Percentiles rank a stretch among this genome's conserved stretches.
Conservation (phyloP, 805 yeast species). For the Saturnispora dispora region DNA sequence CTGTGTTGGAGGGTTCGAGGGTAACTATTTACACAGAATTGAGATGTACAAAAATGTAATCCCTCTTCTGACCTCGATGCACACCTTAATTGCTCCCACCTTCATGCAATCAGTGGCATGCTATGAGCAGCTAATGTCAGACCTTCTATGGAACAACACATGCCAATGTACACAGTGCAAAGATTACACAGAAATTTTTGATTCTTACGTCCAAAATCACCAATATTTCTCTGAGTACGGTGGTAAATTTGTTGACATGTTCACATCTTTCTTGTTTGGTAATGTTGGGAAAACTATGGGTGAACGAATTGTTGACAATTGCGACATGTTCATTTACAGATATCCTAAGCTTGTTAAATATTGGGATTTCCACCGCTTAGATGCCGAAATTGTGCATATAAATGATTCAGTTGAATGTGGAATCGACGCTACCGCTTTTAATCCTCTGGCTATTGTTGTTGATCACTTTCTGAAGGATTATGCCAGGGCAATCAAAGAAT, state of each 20-base stretch:
- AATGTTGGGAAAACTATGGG: constrained; percentile 38
- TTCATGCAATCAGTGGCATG: constrained; percentile 52
- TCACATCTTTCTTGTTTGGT: constrained; percentile 48
- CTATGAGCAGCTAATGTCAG: constrained; percentile 64
- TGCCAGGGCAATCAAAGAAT: constrained; percentile 16
- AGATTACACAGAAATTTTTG: constrained; percentile 40
- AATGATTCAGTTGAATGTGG: constrained; percentile 28
- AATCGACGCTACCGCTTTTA: constrained; percentile 36
- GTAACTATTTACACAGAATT: constrained; percentile 56
- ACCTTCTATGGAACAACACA: constrained; percentile 62
- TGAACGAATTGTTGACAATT: constrained; percentile 22
- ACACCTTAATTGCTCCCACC: constrained; percentile 47
- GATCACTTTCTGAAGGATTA: constrained; percentile 41
- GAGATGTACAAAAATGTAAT: constrained; percentile 39
- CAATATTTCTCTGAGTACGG: constrained; percentile 42
- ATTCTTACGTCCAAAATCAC: constrained; percentile 55
- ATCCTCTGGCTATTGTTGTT: constrained; percentile 31
- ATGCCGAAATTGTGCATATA: constrained; percentile 32
- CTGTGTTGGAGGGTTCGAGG: constrained; percentile 60
- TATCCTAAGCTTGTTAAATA: constrained; percentile 26
- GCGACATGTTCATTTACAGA: constrained; percentile 20
- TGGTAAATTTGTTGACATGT: constrained; percentile 48
- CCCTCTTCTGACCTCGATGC: constrained; percentile 35
- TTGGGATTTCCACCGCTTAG: constrained; percentile 41
- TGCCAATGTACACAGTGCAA: constrained; percentile 54